These are phyloP conservation scores for Citropsis articulata DNA, from an alignment of 345 rosid genomes.

Conservation along the genomic window DNA sequence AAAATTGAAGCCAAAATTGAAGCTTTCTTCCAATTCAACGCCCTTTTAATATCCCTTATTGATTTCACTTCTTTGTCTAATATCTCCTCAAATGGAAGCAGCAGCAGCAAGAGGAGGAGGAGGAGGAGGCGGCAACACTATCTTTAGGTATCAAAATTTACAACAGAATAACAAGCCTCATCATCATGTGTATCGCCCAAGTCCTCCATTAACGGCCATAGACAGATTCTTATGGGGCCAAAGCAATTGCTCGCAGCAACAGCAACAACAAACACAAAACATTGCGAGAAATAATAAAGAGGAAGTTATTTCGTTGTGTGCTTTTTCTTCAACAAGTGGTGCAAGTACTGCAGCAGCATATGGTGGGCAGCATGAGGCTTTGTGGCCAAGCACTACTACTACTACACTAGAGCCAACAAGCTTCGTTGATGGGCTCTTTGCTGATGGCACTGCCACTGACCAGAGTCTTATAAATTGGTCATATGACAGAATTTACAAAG, in stretches of 20 bases:
- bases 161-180: slow-evolving; percentile 2
- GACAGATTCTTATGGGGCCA: slow-evolving; percentile 72
- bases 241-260: slow-evolving; percentile 24
- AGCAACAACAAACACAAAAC: slow-evolving; percentile 16
- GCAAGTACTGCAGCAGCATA: slow-evolving; percentile 8
- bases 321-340: slow-evolving; percentile 18
- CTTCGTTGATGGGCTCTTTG: slow-evolving; percentile 29
- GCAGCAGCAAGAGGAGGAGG: slow-evolving; percentile 14
- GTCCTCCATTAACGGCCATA: slow-evolving; percentile 71
- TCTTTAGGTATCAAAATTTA: slow-evolving; percentile 20
- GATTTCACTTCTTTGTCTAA: slow-evolving; percentile 16
- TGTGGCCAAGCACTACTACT: slow-evolving; percentile 14
- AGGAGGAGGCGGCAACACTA: not conserved
- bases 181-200: slow-evolving; percentile 27
- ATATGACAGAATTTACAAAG: slow-evolving; percentile 28
- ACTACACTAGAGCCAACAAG: slow-evolving; percentile 25
- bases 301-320: slow-evolving; percentile 15
- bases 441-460: slow-evolving; percentile 13
- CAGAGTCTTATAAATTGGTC: slow-evolving; percentile 11
- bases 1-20: slow-evolving; percentile 17
- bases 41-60: not conserved
- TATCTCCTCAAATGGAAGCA: slow-evolving; percentile 36
- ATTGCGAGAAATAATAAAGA: slow-evolving; percentile 22
- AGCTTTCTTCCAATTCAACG: slow-evolving; percentile 22
- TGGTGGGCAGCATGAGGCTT: not conserved